These are phyloP conservation scores for Sanghuangporus sanghuang DNA, from an alignment of 1,284 basidiomycete genomes.

Conservation along the genomic window DNA sequence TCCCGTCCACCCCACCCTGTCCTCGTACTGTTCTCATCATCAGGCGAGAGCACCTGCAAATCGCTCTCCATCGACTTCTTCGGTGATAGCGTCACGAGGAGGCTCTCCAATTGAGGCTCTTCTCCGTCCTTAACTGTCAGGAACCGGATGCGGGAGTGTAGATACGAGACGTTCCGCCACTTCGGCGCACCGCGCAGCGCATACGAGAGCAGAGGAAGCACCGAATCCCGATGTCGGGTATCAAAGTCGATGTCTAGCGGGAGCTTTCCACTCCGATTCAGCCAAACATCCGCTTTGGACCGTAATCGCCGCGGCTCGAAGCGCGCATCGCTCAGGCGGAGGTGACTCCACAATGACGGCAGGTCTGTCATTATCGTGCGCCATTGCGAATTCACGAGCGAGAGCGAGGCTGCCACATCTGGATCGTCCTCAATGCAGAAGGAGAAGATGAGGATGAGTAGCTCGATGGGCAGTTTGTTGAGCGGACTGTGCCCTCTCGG, in stretches of 20 bases:
- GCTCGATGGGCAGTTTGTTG: constrained; percentile 47
- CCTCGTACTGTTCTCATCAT: neutral
- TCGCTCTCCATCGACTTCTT: constrained; percentile 8
- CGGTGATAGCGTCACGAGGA: constrained; percentile 8
- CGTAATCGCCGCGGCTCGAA: constrained; percentile 34
- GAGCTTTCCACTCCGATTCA: constrained; percentile 44
- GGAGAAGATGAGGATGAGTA: constrained; percentile 58
- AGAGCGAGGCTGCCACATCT: constrained; percentile 36
- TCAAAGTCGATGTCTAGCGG: constrained; percentile 50
- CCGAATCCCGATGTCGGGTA: constrained; percentile 41
- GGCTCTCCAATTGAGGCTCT: constrained; percentile 32
- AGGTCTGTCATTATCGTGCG: constrained; percentile 30
- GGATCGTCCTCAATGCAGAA: constrained; percentile 38
- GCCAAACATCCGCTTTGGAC: constrained; percentile 48
- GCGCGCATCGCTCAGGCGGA: constrained; percentile 41
- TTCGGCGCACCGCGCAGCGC: constrained; percentile 47
- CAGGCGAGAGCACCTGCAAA: neutral
- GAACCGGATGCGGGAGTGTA: constrained; percentile 30
- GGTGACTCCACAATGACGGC: constrained; percentile 45
- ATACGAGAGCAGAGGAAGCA: constrained; percentile 59
- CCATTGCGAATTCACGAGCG: constrained; percentile 52
- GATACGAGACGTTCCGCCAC: constrained; percentile 36
- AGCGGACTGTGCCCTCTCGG: constrained; percentile 13
- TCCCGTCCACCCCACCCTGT: constrained; percentile 10
- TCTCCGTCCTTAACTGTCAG: constrained; percentile 10